phyloP scores from a whole-genome alignment of 2,329 filamentous ascomycete species.

The Nannizziopsis barbatae region DNA sequence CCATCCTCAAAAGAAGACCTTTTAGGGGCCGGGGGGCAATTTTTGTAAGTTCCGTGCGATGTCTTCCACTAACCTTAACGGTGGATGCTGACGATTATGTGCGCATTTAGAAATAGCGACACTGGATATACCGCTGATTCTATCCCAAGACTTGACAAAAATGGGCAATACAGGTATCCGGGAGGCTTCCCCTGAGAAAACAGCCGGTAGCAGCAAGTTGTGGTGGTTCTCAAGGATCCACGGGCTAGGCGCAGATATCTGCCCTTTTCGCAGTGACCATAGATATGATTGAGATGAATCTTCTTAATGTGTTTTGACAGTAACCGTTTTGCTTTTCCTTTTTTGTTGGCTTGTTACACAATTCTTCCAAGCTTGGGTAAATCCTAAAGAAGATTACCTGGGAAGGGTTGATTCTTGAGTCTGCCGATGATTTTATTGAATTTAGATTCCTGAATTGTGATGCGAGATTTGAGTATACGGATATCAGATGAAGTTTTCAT shows the following conservation, averaged over 20 bases:
- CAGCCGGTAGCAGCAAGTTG: too few relatives aligned
- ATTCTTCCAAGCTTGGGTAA: not conserved
- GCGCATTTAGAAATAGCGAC: not conserved
- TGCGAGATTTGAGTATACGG: not conserved
- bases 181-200: too few relatives aligned
- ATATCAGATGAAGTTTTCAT: not conserved
- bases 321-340: not conserved
- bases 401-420: too few relatives aligned
- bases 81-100: not conserved
- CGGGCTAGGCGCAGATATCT: too few relatives aligned
- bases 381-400: too few relatives aligned
- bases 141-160: not conserved
- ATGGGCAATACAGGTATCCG: too few relatives aligned
- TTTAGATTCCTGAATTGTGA: not conserved
- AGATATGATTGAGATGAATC: not conserved
- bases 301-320: too few relatives aligned
- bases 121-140: too few relatives aligned
- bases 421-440: not conserved
- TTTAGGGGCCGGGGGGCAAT: slow-evolving; percentile 4
- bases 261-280: not conserved
- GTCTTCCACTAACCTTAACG: not conserved
- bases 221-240: too few relatives aligned
- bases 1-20: not conserved
- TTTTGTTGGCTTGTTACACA: not conserved
- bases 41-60: not conserved